Evolutionary conservation across 2,329 filamentous ascomycete species (phyloP), one percentile per base, ranked within the genome.

Genomic region (Lasiodiplodia gonubiensis): DNA sequence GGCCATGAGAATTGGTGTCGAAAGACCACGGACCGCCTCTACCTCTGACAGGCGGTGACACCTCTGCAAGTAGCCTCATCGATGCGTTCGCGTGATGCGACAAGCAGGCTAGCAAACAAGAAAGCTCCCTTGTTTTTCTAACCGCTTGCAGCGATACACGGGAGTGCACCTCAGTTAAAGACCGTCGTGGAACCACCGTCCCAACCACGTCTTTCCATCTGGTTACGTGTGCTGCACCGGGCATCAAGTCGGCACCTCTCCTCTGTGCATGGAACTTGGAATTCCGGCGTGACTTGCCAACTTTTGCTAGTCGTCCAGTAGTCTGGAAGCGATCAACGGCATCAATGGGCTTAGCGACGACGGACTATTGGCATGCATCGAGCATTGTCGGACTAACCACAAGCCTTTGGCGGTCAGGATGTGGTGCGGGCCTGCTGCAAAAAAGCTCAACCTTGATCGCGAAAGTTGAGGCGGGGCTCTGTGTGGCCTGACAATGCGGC

Each of bases 301-400:
- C 59, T 48, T 51, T 63, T 46, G 46, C 59, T 63, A 63, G 46
- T 11, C n/a, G 27, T 8, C 14, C 30, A 37, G 59, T 48, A 46
- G 23, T 49, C 14, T 30, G 42, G 59, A 35, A 63, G 42, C 46
- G 59, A 49, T 63, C 46, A 61, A 16, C 42, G 12, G 27, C 25
- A 49, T 49, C 55, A 42, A 33, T n/a, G 8, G 23, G 39, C 16
- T 61, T 61, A 49, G 57, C 42, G 27, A 48, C 54, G n/a, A 37
- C 46, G 30, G 46, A 63, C 42, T 63, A 51, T 63, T 63, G 59
- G 46, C 33, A 51, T 46, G 46, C n/a, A 51, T 51, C 42, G 59
- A 63, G 59, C 14, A 63, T 48, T 23, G 25, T 30, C 21, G 23
- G 25, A 30, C 35, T 42, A 42, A 61, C 33, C 25, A 42, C 10